Evolutionary conservation across 306 rosid genomes (phyloP), one percentile per base, ranked within the genome.

Genomic region (Inga oerstediana): DNA sequence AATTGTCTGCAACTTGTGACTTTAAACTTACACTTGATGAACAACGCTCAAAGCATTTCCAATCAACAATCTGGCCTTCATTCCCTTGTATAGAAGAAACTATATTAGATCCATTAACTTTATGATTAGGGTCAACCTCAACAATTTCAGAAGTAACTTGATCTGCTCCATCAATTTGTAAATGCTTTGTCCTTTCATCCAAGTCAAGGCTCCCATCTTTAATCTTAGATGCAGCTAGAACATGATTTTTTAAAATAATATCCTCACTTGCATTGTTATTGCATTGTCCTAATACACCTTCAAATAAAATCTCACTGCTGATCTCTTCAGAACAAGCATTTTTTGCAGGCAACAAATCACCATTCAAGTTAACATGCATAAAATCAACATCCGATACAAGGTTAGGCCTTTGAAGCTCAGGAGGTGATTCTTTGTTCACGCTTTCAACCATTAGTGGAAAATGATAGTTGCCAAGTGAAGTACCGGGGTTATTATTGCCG

Each of bases 261-360:
- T 87, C 45, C 72, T 85, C 83, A 24, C 71, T 48, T 41, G 70
- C 48, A 79, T 35, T 46, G 77, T 76, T 58, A 81, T 74, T 41
- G 39, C 46, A 46, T 78, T 72, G 81, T 73, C 83, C 80, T 54
- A 79, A 24, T 78, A 75, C 84, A 59, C 77, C 77, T 43, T 84
- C 88, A 45, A 24, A 79, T 46, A 61, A 80, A 11, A 32, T 71
- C 84, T 80, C 82, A 52, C 75, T 74, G 30, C 43, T 43, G 82
- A 77, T 64, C 74, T 83, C 90, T 74, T 83, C 78, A 72, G 88
- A 84, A 61, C 79, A 68, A 78, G 78, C 77, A 62, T 61, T 84
- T 83, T 75, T 62, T 68, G 72, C 59, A n/a, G 80, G 83, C 68
- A 77, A 72, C 76, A 81, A 72, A 37, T 75, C 83, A 37, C 83